phyloP scores from a whole-genome alignment of 257 asterid species.

The Nicotiana obtusifolia region DNA sequence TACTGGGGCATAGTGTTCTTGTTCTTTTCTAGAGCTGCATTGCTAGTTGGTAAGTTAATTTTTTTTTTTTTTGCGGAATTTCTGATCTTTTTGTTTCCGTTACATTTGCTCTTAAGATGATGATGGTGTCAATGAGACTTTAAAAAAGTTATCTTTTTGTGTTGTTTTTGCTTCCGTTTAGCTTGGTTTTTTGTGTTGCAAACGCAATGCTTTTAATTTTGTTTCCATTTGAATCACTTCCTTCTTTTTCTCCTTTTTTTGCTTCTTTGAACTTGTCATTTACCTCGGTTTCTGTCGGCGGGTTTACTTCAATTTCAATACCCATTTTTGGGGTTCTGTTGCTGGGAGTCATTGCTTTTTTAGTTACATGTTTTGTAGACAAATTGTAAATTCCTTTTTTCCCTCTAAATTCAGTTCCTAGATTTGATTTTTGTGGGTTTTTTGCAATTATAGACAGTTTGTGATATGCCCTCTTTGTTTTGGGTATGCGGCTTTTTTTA shows the following conservation, averaged over 20 bases:
- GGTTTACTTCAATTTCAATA: background rate
- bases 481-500: background rate
- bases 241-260: background rate
- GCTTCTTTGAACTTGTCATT: background rate
- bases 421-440: background rate
- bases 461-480: background rate
- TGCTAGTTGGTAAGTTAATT: constrained; percentile 9
- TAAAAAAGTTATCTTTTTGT: background rate
- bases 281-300: constrained; percentile 16
- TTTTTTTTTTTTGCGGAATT: background rate
- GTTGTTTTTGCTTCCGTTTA: background rate
- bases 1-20: background rate
- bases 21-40: constrained; percentile 9
- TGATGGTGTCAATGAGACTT: constrained; percentile 14
- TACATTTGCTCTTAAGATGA: constrained; percentile 2
- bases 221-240: constrained; percentile 12
- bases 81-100: background rate
- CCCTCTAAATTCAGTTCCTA: background rate
- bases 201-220: constrained; percentile 10
- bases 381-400: background rate
- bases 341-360: background rate
- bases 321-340: constrained; percentile 15
- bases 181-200: constrained; percentile 37
- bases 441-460: background rate
- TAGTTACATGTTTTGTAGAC: background rate